phyloP scores from a whole-genome alignment of 192 early-diverging fungal genomes.

The Fimicolochytrium jonesii region DNA sequence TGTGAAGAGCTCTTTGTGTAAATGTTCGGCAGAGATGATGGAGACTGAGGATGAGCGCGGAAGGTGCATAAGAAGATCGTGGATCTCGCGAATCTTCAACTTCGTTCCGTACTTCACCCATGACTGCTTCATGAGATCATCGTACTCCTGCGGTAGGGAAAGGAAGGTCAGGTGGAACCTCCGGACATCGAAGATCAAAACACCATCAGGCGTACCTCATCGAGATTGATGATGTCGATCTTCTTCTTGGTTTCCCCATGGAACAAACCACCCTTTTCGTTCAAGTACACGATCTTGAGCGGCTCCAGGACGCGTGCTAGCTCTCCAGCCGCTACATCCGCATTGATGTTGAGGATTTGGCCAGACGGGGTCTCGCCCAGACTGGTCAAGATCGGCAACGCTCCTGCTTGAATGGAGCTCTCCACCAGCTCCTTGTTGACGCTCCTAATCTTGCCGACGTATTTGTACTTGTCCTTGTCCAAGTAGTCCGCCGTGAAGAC shows the following conservation, averaged over 20 bases:
- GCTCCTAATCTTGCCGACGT: constrained; percentile 83
- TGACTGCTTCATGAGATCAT: constrained; percentile 83
- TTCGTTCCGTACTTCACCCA: constrained; percentile 99
- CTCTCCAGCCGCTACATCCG: constrained; percentile 97
- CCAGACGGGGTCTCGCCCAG: constrained; percentile 93
- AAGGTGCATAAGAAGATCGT: constrained; percentile 92
- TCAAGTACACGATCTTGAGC: constrained; percentile 95
- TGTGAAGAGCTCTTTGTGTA: constrained; percentile 99
- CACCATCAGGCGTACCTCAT: constrained; percentile 67
- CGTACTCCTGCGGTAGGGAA: constrained; percentile 75
- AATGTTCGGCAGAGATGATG: constrained; percentile 96
- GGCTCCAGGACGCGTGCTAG: constrained; percentile 94
- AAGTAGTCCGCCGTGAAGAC: constrained; percentile 96
- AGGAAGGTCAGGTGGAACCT: neutral
- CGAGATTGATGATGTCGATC: constrained; percentile 95
- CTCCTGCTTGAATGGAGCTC: constrained; percentile 87
- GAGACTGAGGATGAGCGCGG: constrained; percentile 98
- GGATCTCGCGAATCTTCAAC: constrained; percentile 96
- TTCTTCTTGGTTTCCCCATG: constrained; percentile 92
- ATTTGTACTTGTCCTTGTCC: constrained; percentile 91
- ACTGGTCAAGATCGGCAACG: constrained; percentile 91
- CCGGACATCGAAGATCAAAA: neutral
- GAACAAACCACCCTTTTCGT: constrained; percentile 96
- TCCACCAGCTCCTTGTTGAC: constrained; percentile 95
- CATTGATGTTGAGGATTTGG: constrained; percentile 98